Percentiles rank a stretch among this genome's conserved stretches.
Conservation (phyloP, 1,139 yeast genomes). For the Debaryomyces sp. region DNA sequence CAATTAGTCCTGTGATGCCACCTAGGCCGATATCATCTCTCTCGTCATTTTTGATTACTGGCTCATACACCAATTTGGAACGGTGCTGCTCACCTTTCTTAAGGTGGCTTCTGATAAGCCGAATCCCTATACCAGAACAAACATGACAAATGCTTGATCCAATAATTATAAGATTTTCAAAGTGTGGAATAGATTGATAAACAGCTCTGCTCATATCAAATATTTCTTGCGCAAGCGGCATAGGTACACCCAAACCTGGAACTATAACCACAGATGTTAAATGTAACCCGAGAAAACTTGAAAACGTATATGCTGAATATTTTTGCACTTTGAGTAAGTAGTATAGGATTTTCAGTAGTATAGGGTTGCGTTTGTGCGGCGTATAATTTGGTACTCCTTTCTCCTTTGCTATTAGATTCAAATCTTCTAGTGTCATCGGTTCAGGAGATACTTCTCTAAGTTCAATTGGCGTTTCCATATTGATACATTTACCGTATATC, state of each 20-base stretch:
- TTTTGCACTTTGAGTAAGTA: slow-evolving; percentile 44
- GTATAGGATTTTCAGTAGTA: slow-evolving; percentile 5
- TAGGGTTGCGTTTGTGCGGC: neutral
- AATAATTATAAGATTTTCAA: slow-evolving; percentile 52
- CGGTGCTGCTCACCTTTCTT: slow-evolving; percentile 10
- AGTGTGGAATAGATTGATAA: slow-evolving; percentile 52
- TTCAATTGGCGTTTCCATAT: slow-evolving; percentile 1
- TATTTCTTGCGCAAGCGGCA: slow-evolving; percentile 51
- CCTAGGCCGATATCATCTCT: slow-evolving; percentile 59
- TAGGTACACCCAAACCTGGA: slow-evolving; percentile 51
- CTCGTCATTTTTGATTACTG: slow-evolving; percentile 20
- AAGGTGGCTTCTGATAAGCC: slow-evolving; percentile 37
- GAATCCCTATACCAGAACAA: slow-evolving; percentile 52
- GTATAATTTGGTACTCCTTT: neutral
- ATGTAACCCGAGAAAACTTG: slow-evolving; percentile 62
- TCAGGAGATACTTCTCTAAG: slow-evolving; percentile 15
- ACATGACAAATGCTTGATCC: slow-evolving; percentile 56
- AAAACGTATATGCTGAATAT: slow-evolving; percentile 63
- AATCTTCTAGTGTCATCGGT: slow-evolving; percentile 18
- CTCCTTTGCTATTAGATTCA: neutral
- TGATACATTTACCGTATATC: neutral
- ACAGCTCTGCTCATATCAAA: slow-evolving; percentile 64
- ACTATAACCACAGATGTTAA: slow-evolving; percentile 54
- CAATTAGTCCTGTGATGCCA: slow-evolving; percentile 56
- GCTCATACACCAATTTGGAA: slow-evolving; percentile 15